A percentile compares a stretch with the other conserved stretches of the same genome.
phyloP scores from a whole-genome alignment of 495 filamentous ascomycete genomes.

The Penicillium ochrochloron region DNA sequence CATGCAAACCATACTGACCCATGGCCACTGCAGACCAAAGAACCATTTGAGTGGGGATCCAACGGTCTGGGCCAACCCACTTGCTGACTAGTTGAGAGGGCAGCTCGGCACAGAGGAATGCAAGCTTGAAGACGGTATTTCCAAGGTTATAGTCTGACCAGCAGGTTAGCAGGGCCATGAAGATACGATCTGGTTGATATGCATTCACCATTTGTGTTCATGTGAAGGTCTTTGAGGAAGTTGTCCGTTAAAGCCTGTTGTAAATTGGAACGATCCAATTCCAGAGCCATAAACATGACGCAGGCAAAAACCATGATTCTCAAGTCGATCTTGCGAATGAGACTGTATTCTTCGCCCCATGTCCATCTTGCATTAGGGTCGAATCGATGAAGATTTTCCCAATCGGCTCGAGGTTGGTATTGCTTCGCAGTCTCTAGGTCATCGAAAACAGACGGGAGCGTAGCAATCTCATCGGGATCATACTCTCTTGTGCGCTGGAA shows the following conservation, averaged over 20 bases:
- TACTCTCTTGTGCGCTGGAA: constrained; percentile 30
- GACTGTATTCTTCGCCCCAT: constrained; percentile 48
- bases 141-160: constrained; percentile 22
- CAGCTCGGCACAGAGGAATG: constrained; percentile 22
- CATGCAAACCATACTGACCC: constrained; percentile 63
- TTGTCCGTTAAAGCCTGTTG: constrained; percentile 44
- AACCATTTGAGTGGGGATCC: constrained; percentile 40
- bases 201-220: constrained; percentile 52
- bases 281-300: constrained; percentile 74
- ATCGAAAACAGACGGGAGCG: constrained; percentile 58
- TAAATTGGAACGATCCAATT: constrained; percentile 66
- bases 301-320: constrained; percentile 62
- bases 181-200: not conserved
- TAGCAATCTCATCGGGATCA: constrained; percentile 60
- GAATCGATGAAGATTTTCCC: constrained; percentile 58
- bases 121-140: constrained; percentile 27
- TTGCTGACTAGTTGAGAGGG: constrained; percentile 39
- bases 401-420: constrained; percentile 55
- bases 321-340: constrained; percentile 48
- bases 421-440: constrained; percentile 53
- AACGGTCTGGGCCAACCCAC: constrained; percentile 27
- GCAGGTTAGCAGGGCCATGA: not conserved
- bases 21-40: constrained; percentile 61
- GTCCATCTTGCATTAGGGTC: constrained; percentile 58
- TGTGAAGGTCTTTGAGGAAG: constrained; percentile 55